Percentiles rank a stretch among this genome's conserved stretches.
Evolutionary conservation across 441 rosid species (phyloP).

Genomic region (Populus hybrid): DNA sequence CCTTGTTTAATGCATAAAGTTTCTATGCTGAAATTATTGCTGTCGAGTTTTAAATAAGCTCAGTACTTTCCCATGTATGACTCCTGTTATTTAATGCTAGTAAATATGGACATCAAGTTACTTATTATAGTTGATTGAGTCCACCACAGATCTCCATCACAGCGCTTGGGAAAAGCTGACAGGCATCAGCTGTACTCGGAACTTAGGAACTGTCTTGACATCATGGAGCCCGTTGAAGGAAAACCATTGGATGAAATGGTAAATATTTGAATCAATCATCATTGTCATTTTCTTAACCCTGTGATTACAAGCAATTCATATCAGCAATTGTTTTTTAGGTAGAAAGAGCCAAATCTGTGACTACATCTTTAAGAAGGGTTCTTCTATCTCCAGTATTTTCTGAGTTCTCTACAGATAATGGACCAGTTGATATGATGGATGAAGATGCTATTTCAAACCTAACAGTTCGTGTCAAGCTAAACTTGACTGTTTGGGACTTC

Average conservation of each 20-base stretch:
- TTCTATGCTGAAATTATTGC: not conserved
- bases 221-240: conserved; percentile 70
- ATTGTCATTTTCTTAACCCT: not conserved
- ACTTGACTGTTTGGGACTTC: conserved; percentile 94
- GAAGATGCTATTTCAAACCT: conserved; percentile 90
- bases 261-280: conserved; percentile 18
- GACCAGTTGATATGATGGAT: conserved; percentile 78
- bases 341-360: conserved; percentile 74
- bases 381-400: conserved; percentile 80
- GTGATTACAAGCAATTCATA: conserved; percentile 28
- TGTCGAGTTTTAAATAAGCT: not conserved
- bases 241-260: conserved; percentile 82
- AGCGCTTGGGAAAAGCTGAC: conserved; percentile 56
- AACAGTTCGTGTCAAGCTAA: conserved; percentile 70
- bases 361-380: conserved; percentile 78
- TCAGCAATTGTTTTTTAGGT: conserved; percentile 54
- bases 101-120: not conserved
- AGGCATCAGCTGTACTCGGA: conserved; percentile 61
- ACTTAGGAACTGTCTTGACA: conserved; percentile 69
- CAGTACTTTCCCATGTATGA: not conserved
- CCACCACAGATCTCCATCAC: conserved; percentile 47
- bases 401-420: conserved; percentile 79
- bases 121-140: conserved; percentile 17
- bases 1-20: conserved; percentile 3
- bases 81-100: conserved; percentile 1